Base-by-base conservation (phyloP, 306 rosid species). In the Sphenostylis stenocarpa region DNA sequence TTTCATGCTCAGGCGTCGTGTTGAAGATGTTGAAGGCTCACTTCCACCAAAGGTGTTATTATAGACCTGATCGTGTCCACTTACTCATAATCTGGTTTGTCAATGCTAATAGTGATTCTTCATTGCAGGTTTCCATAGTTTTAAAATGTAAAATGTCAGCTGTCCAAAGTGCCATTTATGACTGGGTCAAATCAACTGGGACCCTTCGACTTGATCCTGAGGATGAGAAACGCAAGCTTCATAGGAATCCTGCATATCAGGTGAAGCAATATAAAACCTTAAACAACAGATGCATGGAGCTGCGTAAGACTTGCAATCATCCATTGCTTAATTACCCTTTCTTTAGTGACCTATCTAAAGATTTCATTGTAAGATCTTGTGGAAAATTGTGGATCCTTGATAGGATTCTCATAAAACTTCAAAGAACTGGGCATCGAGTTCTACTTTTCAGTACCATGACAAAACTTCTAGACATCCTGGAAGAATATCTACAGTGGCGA, bases 191-290 rank as follows among this genome's bases (percentile, higher is more conserved):
- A 86, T 82, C 97, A 73, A 96, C 99, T 33, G 99, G 99, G 44
- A 96, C 98, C 76, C 91, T 96, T 72, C 97, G 97, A 28, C 97
- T 96, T 88, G 99, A 96, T 88, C 99, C 99, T 4, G 99, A 92
- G 84, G 99, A 89, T 45, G 99, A 96, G 86, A 80, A 83, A 69
- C 84, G n/a, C 12, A 96, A 84, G 87, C 87, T 87, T 86, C 88
- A 87, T 79, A 96, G 75, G 72, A 96, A 84, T 86, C 94, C 98
- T 48, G 52, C 64, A 57, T 96, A 96, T 86, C 91, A 84, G 79
- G 72, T 90, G 49, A 92, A 93, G 90, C 94, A 88, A 70, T 96
- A 96, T 84, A 92, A 75, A 77, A 91, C 99, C 52, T 85, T 96
- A 79, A 96, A 91, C 84, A 96, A 96, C 80, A 85, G 99, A 81